These are phyloP conservation scores for Cardiospermum halicacabum DNA, from an alignment of 345 rosid species.

Conservation along the genomic window DNA sequence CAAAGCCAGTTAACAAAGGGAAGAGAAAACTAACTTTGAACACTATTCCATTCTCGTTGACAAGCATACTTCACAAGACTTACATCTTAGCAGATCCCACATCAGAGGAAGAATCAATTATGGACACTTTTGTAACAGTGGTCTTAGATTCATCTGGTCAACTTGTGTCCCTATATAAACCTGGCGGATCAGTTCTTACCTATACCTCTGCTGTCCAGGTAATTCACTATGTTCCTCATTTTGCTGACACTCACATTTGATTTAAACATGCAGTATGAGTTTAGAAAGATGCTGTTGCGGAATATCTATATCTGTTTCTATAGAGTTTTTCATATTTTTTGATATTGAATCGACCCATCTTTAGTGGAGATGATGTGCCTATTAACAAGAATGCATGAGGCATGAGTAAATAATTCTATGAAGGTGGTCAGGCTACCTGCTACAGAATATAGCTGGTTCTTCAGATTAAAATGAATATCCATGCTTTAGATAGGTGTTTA, in stretches of 20 bases:
- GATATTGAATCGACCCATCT: background rate
- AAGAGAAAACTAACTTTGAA: slow-evolving; percentile 64
- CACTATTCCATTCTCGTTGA: slow-evolving; percentile 68
- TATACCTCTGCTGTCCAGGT: slow-evolving; percentile 62
- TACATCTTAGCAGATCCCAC: slow-evolving; percentile 85
- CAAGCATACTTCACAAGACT: slow-evolving; percentile 70
- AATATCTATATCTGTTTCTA: background rate
- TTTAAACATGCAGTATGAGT: background rate
- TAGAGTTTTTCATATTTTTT: background rate
- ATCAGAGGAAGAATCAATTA: slow-evolving; percentile 78
- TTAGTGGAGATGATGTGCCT: background rate
- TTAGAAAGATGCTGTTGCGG: background rate
- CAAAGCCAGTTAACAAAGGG: slow-evolving; percentile 63
- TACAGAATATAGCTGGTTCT: background rate
- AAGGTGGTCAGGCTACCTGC: background rate
- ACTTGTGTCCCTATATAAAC: slow-evolving; percentile 72
- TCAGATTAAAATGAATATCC: background rate
- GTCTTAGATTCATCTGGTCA: slow-evolving; percentile 68
- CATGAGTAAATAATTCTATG: background rate
- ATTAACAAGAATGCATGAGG: background rate
- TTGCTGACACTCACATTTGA: background rate
- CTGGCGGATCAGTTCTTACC: slow-evolving; percentile 79
- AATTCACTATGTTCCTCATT: slow-evolving; percentile 16
- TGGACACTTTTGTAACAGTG: slow-evolving; percentile 71
- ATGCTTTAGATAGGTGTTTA: background rate